Evolutionary conservation across 768 basidiomycete species (phyloP).

Genomic region (Leccinum variicolor): DNA sequence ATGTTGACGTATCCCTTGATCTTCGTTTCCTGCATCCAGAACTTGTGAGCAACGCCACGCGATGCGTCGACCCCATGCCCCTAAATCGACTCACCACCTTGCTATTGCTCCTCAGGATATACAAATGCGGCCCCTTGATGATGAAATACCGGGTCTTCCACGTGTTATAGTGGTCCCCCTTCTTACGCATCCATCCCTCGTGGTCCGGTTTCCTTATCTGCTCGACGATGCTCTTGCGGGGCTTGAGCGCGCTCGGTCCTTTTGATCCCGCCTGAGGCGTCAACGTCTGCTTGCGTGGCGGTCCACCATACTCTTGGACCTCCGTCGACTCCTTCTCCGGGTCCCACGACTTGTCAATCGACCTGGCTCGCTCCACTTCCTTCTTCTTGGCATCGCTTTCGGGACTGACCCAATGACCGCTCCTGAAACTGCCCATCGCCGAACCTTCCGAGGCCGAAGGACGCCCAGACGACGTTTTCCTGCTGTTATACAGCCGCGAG

Average conservation of each 20-base stretch:
- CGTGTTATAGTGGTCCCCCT: constrained; percentile 84
- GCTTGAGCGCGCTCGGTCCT: constrained; percentile 42
- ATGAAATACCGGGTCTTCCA: constrained; percentile 95
- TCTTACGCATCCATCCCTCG: constrained; percentile 94
- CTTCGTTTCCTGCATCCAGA: constrained; percentile 67
- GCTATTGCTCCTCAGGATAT: constrained; percentile 77
- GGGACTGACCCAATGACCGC: constrained; percentile 17
- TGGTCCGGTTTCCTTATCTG: constrained; percentile 92
- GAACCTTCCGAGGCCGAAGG: constrained; percentile 42
- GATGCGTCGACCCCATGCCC: background rate
- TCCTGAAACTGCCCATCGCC: constrained; percentile 23
- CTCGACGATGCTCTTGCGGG: constrained; percentile 73
- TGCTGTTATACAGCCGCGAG: constrained; percentile 43
- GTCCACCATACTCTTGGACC: constrained; percentile 33
- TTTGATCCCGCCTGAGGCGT: constrained; percentile 25
- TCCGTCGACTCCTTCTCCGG: constrained; percentile 19
- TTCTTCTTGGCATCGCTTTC: constrained; percentile 18
- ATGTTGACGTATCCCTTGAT: constrained; percentile 97
- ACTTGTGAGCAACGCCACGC: background rate
- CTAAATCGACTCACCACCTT: constrained; percentile 33
- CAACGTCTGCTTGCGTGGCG: constrained; percentile 58
- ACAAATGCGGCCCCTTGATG: constrained; percentile 88
- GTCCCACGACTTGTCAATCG: constrained; percentile 19
- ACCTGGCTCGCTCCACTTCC: constrained; percentile 23
- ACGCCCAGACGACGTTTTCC: constrained; percentile 41